These are phyloP conservation scores for Euphorbia tirucalli DNA, from an alignment of 345 rosid genomes.

Conservation along the genomic window DNA sequence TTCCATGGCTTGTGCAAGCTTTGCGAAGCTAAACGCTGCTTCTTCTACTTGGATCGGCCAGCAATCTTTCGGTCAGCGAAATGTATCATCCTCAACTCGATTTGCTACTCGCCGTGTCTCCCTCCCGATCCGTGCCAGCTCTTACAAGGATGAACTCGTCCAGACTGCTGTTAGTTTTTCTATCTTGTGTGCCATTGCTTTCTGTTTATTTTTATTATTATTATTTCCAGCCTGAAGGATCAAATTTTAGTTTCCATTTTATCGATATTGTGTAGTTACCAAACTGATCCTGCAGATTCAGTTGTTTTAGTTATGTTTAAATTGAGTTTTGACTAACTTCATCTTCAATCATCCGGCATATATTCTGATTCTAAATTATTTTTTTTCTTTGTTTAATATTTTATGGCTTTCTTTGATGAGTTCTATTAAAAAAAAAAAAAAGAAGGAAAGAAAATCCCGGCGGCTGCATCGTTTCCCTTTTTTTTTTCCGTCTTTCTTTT, in stretches of 20 bases:
- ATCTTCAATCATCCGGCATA: background rate
- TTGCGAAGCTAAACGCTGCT: conserved; percentile 58
- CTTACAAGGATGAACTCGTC: conserved; percentile 88
- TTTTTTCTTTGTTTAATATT: background rate
- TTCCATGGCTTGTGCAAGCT: conserved; percentile 75
- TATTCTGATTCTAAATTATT: background rate
- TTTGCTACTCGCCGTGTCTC: conserved; percentile 48
- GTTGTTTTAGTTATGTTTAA: background rate
- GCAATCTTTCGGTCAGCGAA: conserved; percentile 45
- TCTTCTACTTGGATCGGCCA: conserved; percentile 76
- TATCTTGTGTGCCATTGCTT: background rate
- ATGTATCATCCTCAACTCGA: conserved; percentile 27
- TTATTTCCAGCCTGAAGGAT: no score
- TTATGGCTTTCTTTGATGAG: background rate
- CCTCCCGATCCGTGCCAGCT: conserved; percentile 68
- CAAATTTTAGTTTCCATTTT: background rate
- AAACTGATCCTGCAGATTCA: background rate
- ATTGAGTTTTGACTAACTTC: background rate
- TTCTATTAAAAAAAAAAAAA: no score
- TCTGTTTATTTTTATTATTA: background rate
- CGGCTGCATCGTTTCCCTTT: background rate
- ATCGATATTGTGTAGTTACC: background rate
- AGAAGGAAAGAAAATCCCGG: background rate
- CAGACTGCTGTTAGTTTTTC: conserved; percentile 72
- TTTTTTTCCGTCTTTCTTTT: no score